These are phyloP conservation scores for Saccharomycopsis crataegensis DNA, from an alignment of 1,139 yeast species.

Conservation along the genomic window DNA sequence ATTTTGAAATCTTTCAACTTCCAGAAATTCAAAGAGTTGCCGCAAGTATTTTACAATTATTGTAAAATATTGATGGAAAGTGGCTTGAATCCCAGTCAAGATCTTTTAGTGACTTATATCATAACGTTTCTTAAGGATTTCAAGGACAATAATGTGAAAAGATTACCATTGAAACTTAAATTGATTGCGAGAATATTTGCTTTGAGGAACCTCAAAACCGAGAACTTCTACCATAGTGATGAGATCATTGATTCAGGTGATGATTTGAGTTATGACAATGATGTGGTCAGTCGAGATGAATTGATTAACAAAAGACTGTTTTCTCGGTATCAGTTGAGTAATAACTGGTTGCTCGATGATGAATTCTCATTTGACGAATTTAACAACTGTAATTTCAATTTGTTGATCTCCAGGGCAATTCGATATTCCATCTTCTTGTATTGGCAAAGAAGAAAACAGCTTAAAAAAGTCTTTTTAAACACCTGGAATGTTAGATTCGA, in stretches of 20 bases:
- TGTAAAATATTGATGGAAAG: conserved; percentile 16
- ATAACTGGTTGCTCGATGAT: conserved; percentile 15
- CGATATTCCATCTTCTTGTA: conserved; percentile 17
- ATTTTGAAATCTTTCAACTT: conserved; percentile 2
- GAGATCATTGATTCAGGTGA: not conserved
- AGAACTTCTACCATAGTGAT: conserved; percentile 5
- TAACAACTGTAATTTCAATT: conserved; percentile 12
- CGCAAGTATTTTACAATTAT: conserved; percentile 12
- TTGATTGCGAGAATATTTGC: conserved; percentile 17
- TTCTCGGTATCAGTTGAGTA: conserved; percentile 3
- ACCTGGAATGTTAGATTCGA: conserved; percentile 4
- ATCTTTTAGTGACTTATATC: conserved; percentile 14
- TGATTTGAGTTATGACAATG: not conserved
- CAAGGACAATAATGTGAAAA: conserved; percentile 1
- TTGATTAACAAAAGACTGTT: not conserved
- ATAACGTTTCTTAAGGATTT: conserved; percentile 8
- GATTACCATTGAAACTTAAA: conserved; percentile 10
- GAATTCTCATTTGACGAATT: conserved; percentile 9
- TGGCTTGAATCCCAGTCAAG: conserved; percentile 17
- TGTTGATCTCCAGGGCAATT: conserved; percentile 18
- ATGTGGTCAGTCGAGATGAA: not conserved
- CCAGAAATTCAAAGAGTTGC: conserved; percentile 13
- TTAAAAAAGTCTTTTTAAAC: conserved; percentile 8
- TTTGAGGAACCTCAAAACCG: conserved; percentile 11
- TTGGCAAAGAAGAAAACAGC: conserved; percentile 10